Base-by-base conservation (phyloP, 768 basidiomycete genomes). In the Dentipellis fragilis region DNA sequence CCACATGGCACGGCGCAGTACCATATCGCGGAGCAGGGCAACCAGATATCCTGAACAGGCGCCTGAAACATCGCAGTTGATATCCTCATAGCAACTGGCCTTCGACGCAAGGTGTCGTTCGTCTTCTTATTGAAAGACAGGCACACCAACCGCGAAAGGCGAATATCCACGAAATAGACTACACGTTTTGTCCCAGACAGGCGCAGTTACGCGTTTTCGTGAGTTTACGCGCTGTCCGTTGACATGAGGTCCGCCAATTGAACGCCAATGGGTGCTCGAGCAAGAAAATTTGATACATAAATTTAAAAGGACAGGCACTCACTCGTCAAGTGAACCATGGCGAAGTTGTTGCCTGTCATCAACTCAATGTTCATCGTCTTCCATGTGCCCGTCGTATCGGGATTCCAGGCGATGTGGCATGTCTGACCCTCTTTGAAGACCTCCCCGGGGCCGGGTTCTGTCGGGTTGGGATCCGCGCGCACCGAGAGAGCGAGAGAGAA, bases 271-370 rank as follows among this genome's bases (percentile, higher is more conserved):
- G 29, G 29, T 6, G 29, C 29, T 29, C 29, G 29, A 3, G 29
- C 3, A 6, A 29, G 29, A 29, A 29, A 29, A 11, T 0, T 16
- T 3, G 42, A 17, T 4, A 10, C 16, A 45, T 16, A 16, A 16
- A 17, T 3, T 12, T 10, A 14, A 51, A 9, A 10, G 10, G 35
- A 23, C 48, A 29, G 29, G 16, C 10, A 73, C 83, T 57, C 59
- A 89, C 87, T 81, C 11, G 82, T 80, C 55, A 91, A 59, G 61
- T 75, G 78, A 40, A 80, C 64, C 88, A 91, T 91, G 39, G 75
- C 59, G 51, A 76, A 68, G 71, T 93, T 91, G 64, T 76, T 65
- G 4, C 89, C 90, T 1, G 85, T 83, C 88, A 89, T 91, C 67
- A 92, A 78, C 66, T 89, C 73, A 55, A 93, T 87, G 58, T 75